These are phyloP conservation scores for Hypoxylon sp. DNA, from an alignment of 2,329 filamentous ascomycete genomes.

Conservation along the genomic window DNA sequence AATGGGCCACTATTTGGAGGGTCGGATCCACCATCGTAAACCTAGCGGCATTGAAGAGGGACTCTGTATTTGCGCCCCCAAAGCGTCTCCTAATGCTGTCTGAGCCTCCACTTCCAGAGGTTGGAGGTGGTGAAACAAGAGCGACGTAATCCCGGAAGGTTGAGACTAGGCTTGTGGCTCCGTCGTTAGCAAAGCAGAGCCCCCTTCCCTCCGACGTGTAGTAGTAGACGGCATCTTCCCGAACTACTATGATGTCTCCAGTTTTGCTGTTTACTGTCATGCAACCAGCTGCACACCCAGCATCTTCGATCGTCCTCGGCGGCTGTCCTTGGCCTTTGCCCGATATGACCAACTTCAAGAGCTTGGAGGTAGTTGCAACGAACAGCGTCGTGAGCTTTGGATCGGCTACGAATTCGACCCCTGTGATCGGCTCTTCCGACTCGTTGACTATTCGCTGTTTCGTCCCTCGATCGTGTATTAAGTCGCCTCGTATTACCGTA, in stretches of 20 bases:
- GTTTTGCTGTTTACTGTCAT: slow-evolving; percentile 88
- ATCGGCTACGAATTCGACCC: slow-evolving; percentile 81
- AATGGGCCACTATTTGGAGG: slow-evolving; percentile 89
- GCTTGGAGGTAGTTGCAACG: slow-evolving; percentile 89
- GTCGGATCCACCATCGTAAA: slow-evolving; percentile 95
- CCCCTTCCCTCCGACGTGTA: slow-evolving; percentile 89
- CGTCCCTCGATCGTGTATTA: slow-evolving; percentile 94
- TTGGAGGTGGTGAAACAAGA: slow-evolving; percentile 81
- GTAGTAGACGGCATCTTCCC: slow-evolving; percentile 96
- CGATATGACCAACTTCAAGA: slow-evolving; percentile 88
- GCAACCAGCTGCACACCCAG: slow-evolving; percentile 92
- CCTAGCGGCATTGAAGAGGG: slow-evolving; percentile 86
- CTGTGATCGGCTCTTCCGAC: slow-evolving; percentile 95
- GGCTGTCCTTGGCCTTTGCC: slow-evolving; percentile 91
- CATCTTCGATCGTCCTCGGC: slow-evolving; percentile 88
- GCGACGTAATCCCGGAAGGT: slow-evolving; percentile 89
- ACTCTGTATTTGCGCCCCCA: slow-evolving; percentile 79
- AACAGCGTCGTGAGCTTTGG: slow-evolving; percentile 81
- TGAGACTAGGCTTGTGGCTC: slow-evolving; percentile 85
- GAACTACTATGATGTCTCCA: slow-evolving; percentile 89
- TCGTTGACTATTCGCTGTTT: slow-evolving; percentile 96
- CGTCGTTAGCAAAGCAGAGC: slow-evolving; percentile 91
- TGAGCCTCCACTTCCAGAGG: slow-evolving; percentile 66
- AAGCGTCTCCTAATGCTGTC: slow-evolving; percentile 79
- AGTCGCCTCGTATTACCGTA: slow-evolving; percentile 91